Conservation (phyloP, 2,329 filamentous ascomycete genomes). For the Beauveria pseudobassiana region DNA sequence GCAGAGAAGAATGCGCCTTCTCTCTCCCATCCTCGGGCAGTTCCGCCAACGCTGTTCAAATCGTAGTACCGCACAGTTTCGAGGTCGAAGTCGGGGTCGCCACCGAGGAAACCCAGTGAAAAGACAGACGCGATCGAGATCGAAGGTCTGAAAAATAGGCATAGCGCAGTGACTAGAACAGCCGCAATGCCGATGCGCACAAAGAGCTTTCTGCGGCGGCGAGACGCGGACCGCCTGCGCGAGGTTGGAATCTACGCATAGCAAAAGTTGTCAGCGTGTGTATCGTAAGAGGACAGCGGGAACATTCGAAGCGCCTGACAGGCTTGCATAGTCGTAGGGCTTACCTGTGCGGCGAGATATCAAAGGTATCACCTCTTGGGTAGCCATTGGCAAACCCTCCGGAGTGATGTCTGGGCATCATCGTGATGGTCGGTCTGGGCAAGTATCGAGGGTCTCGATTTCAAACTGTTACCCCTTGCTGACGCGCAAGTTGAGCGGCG, state of each 20-base stretch:
- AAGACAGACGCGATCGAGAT: slow-evolving; percentile 53
- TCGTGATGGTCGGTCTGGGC: slow-evolving; percentile 39
- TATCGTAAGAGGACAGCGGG: neutral
- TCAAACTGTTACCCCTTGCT: slow-evolving; percentile 9
- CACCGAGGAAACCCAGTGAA: slow-evolving; percentile 64
- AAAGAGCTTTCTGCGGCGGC: slow-evolving; percentile 66
- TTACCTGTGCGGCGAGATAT: slow-evolving; percentile 84
- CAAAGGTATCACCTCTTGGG: slow-evolving; percentile 69
- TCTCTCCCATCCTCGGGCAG: slow-evolving; percentile 87
- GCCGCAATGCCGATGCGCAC: slow-evolving; percentile 56
- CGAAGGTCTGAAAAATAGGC: slow-evolving; percentile 68
- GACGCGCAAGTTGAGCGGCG: slow-evolving; percentile 8
- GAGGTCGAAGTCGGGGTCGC: slow-evolving; percentile 65
- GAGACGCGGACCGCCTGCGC: slow-evolving; percentile 62
- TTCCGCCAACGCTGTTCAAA: slow-evolving; percentile 82
- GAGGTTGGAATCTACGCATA: slow-evolving; percentile 69
- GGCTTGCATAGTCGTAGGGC: slow-evolving; percentile 18
- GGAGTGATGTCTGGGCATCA: slow-evolving; percentile 78
- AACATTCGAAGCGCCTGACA: neutral
- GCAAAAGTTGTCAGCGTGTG: slow-evolving; percentile 1
- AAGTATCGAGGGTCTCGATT: neutral
- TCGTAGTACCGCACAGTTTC: slow-evolving; percentile 98
- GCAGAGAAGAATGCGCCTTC: slow-evolving; percentile 89
- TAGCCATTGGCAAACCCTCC: slow-evolving; percentile 78
- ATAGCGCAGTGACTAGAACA: slow-evolving; percentile 55